Evolutionary conservation across 192 early-diverging fungal genomes (phyloP), one percentile per base, ranked within the genome.

Genomic region (Coemansia brasiliensis): DNA sequence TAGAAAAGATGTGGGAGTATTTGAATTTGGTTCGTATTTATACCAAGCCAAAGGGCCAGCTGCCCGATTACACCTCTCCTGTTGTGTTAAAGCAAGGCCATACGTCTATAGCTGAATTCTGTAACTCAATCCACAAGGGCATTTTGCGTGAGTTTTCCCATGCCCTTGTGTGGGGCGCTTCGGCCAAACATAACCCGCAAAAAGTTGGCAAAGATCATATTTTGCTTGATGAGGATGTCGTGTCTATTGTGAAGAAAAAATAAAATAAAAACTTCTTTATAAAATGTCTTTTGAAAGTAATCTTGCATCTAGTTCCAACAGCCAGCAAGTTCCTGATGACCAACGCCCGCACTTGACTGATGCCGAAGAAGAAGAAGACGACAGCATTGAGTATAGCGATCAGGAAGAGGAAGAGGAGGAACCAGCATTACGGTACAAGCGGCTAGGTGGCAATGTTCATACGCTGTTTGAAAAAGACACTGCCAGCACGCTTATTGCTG

Each of bases 101-200:
- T 15, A 63, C 82, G 46, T 71, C 87, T 2, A 79, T 99, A 3
- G 87, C 91, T 65, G 94, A 94, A 59, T 97, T 98, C 67, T 97
- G 96, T 87, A 91, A 97, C 78, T 84, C 86, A 48, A 97, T 97
- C 69, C 96, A 99, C 82, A 91, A 90, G 80, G 88, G 87, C 44
- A 91, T 99, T 80, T 69, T 96, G 48, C 86, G 85, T 44, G 86
- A 99, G 60, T 95, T 96, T 68, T 92, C 90, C 74, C 84, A 93
- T 82, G 95, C 90, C 3, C 72, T 95, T 66, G 94, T 98, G 13
- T 98, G 96, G 96, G 96, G 96, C 51, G 79, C 82, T 29, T 93
- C 91, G 9, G 94, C 93, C 45, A 98, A 98, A 81, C 92, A 96
- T 74, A 91, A 94, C 55, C 94, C 94, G 50, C 96, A 98, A 83